Base-by-base conservation (phyloP, 2,329 filamentous ascomycete genomes). In the Ceratocystis eucalypticola region DNA sequence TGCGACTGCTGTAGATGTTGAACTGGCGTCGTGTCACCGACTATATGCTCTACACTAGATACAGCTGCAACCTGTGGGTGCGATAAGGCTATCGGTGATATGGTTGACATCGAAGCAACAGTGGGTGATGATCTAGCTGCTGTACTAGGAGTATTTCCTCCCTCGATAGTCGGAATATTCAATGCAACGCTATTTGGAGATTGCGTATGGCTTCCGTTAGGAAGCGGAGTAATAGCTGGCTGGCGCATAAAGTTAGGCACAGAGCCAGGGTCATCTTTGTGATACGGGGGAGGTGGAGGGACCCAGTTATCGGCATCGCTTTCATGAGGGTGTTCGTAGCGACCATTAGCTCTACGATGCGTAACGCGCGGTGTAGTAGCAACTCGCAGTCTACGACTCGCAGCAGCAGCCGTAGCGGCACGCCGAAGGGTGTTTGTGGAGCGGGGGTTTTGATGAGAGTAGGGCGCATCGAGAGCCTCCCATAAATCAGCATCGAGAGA, bases 291-390 rank as follows among this genome's bases (percentile, higher is more conserved):
- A 7, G 90, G 90, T 4, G 90, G 90, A 4, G 89, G 88, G 3
- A 91, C 88, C 90, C 90, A 95, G 71, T 92, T 90, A 71, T 94
- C 90, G 3, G 89, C 89, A 73, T 94, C 89, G 69, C 89, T 93
- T 74, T 94, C 89, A 74, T 94, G 89, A 3, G 89, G 89, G 70
- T 91, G 81, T 71, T 92, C 87, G 53, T 83, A 79, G 53, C 86
- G 80, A 5, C 86, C 85, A 74, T 89, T 86, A 15, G 87, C 86
- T 59, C 87, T 82, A 57, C 85, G 82, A 72, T 88, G 88, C 70
- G 86, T 77, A 59, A 85, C 80, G 48, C 76, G 79, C 1, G 84
- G 77, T 70, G 79, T 76, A 65, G 81, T 75, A 50, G 83, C 77
- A 62, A 80, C 77, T 70, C 84, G 84, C 61, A 88, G 80, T 28